Conservation (phyloP, 1,284 basidiomycete genomes). For the Leccinum pachyderme region DNA sequence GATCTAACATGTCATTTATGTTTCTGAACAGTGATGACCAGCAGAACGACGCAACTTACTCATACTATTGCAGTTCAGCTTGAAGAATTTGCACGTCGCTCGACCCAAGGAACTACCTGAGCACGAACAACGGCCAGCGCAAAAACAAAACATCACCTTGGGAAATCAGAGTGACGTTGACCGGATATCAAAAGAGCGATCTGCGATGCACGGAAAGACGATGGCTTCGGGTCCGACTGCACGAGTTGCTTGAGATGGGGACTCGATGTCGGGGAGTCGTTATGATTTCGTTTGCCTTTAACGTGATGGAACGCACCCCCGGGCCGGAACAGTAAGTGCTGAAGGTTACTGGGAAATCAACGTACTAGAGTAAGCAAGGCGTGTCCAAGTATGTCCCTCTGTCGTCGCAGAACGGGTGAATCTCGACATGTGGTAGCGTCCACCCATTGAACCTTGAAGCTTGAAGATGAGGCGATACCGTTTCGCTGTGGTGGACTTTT, state of each 20-base stretch:
- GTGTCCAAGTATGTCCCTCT: constrained; percentile 18
- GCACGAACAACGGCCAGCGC: constrained; percentile 44
- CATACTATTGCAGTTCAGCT: constrained; percentile 34
- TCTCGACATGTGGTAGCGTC: constrained; percentile 54
- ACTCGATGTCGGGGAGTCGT: constrained; percentile 29
- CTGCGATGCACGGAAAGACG: constrained; percentile 45
- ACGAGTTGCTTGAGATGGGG: constrained; percentile 43
- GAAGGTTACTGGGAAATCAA: constrained; percentile 33
- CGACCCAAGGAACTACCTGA: constrained; percentile 43
- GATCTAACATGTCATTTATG: constrained; percentile 26
- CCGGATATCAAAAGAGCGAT: constrained; percentile 45
- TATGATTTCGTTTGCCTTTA: constrained; percentile 34
- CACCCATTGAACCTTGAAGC: constrained; percentile 1
- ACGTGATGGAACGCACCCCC: constrained; percentile 46
- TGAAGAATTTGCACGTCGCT: constrained; percentile 31
- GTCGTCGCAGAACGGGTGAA: constrained; percentile 41
- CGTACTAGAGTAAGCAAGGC: too few relatives aligned
- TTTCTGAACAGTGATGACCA: constrained; percentile 40
- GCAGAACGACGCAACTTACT: constrained; percentile 43
- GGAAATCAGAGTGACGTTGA: constrained; percentile 39
- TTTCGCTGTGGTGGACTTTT: too few relatives aligned
- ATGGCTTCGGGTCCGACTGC: constrained; percentile 37
- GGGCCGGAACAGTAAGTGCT: constrained; percentile 33
- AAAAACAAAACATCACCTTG: constrained; percentile 37
- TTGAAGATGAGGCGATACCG: too few relatives aligned